phyloP scores from a whole-genome alignment of 1,139 yeast species.

The Tardiomyces digboiensis region DNA sequence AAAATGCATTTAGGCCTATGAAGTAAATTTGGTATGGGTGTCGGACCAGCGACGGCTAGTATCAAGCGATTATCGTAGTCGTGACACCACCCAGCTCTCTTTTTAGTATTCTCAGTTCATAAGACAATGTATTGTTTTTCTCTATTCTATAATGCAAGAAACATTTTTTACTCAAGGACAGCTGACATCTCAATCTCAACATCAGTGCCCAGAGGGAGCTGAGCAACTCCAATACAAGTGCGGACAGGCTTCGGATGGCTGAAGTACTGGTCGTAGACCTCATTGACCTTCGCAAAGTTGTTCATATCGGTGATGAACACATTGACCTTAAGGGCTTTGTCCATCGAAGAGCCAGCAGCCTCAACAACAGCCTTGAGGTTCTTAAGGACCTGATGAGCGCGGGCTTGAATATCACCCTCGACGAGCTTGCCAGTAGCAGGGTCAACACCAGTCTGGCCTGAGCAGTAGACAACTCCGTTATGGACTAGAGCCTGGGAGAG shows the following conservation, averaged over 20 bases:
- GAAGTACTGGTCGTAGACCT: conserved; percentile 39
- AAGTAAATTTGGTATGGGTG: no score
- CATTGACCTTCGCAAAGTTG: conserved; percentile 37
- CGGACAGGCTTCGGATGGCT: conserved; percentile 41
- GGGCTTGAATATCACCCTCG: conserved; percentile 19
- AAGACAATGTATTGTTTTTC: no score
- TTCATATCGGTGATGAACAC: conserved; percentile 40
- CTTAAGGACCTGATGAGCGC: conserved; percentile 17
- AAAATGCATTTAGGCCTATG: no score
- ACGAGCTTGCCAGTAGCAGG: conserved; percentile 25
- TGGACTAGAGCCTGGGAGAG: conserved; percentile 40
- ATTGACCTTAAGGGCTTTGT: conserved; percentile 42
- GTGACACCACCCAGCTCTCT: no score
- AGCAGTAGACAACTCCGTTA: conserved; percentile 44
- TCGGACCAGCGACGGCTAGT: no score
- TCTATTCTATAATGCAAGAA: background rate
- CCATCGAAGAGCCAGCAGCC: conserved; percentile 40
- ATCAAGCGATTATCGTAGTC: no score
- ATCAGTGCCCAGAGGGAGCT: conserved; percentile 18
- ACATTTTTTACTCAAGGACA: background rate
- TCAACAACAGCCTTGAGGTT: conserved; percentile 35
- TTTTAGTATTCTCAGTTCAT: no score
- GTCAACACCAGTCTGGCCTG: conserved; percentile 35
- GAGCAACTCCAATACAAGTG: conserved; percentile 38
- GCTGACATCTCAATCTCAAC: conserved; percentile 28